These are phyloP conservation scores for Colletotrichum trifolii DNA, from an alignment of 2,329 filamentous ascomycete species.

Conservation along the genomic window DNA sequence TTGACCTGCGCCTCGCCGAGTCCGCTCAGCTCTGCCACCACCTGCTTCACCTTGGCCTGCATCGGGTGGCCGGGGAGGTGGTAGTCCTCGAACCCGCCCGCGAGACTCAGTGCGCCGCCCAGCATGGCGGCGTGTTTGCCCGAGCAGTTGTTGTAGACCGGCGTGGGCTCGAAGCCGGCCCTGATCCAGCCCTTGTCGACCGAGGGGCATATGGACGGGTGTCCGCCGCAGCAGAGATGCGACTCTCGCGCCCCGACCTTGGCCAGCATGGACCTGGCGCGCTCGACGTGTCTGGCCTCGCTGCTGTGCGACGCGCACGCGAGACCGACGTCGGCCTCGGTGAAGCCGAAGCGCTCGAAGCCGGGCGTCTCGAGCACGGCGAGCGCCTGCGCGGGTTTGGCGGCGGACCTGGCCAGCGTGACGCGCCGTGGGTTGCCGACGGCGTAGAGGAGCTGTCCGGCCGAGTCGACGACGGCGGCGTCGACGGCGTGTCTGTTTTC, in stretches of 20 bases:
- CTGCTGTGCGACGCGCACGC: slow-evolving; percentile 60
- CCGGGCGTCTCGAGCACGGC: slow-evolving; percentile 55
- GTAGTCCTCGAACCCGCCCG: slow-evolving; percentile 46
- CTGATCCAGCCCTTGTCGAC: slow-evolving; percentile 54
- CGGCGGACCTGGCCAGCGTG: slow-evolving; percentile 56
- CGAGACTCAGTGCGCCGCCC: slow-evolving; percentile 52
- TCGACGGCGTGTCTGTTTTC: slow-evolving; percentile 59
- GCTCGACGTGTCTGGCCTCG: slow-evolving; percentile 52
- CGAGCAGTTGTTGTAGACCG: slow-evolving; percentile 58
- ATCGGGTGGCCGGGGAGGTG: slow-evolving; percentile 50
- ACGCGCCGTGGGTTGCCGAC: slow-evolving; percentile 54
- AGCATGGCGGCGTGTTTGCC: slow-evolving; percentile 62
- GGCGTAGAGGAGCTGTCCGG: slow-evolving; percentile 50
- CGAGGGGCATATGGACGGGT: slow-evolving; percentile 47
- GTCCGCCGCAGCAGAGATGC: slow-evolving; percentile 56
- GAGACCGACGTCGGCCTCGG: slow-evolving; percentile 55
- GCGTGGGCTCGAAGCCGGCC: slow-evolving; percentile 48
- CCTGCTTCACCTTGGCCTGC: slow-evolving; percentile 50
- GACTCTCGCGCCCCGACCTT: slow-evolving; percentile 47
- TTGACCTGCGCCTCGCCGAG: slow-evolving; percentile 42
- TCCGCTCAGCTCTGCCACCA: slow-evolving; percentile 50
- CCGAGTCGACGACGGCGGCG: slow-evolving; percentile 52
- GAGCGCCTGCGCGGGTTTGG: slow-evolving; percentile 58
- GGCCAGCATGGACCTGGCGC: slow-evolving; percentile 50
- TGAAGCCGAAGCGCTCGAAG: slow-evolving; percentile 49